Conservation (phyloP, 495 filamentous ascomycete species). For the Pyrenula aspistea region DNA sequence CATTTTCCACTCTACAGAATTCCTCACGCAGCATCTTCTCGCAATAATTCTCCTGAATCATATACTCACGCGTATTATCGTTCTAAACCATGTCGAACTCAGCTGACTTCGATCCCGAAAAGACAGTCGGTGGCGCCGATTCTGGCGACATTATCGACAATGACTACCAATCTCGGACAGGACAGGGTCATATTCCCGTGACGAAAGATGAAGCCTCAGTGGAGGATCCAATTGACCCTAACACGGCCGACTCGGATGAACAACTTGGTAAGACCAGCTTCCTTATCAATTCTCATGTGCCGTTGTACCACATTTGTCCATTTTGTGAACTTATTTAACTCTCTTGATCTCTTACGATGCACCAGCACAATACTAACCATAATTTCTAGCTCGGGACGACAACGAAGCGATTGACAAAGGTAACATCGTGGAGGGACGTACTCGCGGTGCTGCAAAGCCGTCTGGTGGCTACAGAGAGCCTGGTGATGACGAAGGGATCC, state of each 20-base stretch:
- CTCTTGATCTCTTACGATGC: background rate
- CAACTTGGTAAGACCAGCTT: constrained; percentile 29
- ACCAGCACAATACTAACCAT: background rate
- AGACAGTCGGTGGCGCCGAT: constrained; percentile 6
- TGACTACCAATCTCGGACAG: constrained; percentile 27
- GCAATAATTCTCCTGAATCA: too few species aligned
- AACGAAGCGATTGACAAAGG: constrained; percentile 36
- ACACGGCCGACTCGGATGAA: constrained; percentile 33
- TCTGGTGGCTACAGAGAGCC: constrained; percentile 37
- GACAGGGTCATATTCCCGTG: constrained; percentile 33
- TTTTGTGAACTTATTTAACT: background rate
- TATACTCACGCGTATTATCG: too few species aligned
- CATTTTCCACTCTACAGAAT: too few species aligned
- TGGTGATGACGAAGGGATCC: constrained; percentile 34
- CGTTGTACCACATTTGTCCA: background rate
- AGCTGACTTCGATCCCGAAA: constrained; percentile 10
- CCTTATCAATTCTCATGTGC: background rate
- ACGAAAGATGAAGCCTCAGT: constrained; percentile 35
- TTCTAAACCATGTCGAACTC: background rate
- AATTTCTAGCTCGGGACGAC: constrained; percentile 33
- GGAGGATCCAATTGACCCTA: constrained; percentile 32
- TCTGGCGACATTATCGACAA: constrained; percentile 16
- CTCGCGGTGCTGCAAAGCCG: constrained; percentile 29
- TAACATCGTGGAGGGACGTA: constrained; percentile 36
- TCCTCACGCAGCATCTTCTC: too few species aligned